Conservation (phyloP, 768 basidiomycete genomes). For the Podaxis sp. region DNA sequence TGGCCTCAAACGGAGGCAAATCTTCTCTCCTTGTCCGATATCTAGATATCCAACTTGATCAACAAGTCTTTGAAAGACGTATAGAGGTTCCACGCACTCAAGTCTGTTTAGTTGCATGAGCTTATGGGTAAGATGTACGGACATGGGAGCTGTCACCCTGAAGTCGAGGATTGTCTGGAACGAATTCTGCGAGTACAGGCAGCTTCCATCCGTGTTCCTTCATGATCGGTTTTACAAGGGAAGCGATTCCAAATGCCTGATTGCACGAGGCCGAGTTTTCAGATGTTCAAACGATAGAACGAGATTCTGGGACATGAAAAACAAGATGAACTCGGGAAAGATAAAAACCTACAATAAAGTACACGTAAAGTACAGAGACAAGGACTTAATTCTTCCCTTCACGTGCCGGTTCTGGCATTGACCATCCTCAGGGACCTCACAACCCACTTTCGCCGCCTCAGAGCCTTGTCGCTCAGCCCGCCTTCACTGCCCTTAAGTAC, state of each 20-base stretch:
- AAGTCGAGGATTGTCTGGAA: constrained; percentile 67
- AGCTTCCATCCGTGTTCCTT: constrained; percentile 76
- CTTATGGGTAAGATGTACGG: background rate
- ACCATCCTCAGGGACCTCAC: constrained; percentile 31
- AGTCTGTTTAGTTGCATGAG: background rate
- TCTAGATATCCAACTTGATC: constrained; percentile 34
- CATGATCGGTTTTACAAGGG: constrained; percentile 93
- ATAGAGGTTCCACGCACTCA: too few relatives aligned
- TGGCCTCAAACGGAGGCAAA: constrained; percentile 78
- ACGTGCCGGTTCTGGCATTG: constrained; percentile 29
- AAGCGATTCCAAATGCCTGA: constrained; percentile 63
- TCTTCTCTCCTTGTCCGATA: constrained; percentile 76
- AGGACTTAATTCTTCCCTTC: background rate
- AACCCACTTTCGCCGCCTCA: constrained; percentile 34
- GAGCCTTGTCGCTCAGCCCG: constrained; percentile 26
- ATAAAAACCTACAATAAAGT: background rate
- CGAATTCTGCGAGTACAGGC: constrained; percentile 83
- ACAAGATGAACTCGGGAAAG: constrained; percentile 2
- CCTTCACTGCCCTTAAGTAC: constrained; percentile 28
- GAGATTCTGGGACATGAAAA: constrained; percentile 49
- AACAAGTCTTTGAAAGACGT: too few relatives aligned
- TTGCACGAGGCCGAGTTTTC: constrained; percentile 61
- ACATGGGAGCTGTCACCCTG: constrained; percentile 43
- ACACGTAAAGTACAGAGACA: background rate
- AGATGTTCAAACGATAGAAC: constrained; percentile 70